Conservation (phyloP, 225 moss, liverwort and hornwort species). For the Takakia lepidozioides region DNA sequence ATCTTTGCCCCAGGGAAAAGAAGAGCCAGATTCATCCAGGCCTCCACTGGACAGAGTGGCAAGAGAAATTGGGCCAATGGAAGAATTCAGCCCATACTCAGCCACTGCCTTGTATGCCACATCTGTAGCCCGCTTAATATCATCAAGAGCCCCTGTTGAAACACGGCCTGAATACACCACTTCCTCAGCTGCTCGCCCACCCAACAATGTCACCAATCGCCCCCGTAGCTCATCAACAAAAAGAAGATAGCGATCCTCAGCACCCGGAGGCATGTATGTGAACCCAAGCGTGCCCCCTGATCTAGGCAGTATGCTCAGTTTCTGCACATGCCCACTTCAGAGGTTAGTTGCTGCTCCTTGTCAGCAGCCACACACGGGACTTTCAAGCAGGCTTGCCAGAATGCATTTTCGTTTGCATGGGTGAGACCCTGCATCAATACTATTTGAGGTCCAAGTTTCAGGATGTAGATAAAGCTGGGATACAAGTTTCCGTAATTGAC, state of each 20-base stretch:
- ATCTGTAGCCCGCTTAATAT: conserved; percentile 91
- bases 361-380: too few relatives aligned
- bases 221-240: conserved; percentile 90
- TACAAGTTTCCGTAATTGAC: too few relatives aligned
- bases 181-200: conserved; percentile 94
- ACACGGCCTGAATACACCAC: conserved; percentile 90
- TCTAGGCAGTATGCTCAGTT: conserved; percentile 87
- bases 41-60: conserved; percentile 84
- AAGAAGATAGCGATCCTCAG: conserved; percentile 84
- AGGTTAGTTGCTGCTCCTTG: too few relatives aligned
- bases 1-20: conserved; percentile 87
- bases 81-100: conserved; percentile 80
- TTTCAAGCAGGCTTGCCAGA: too few relatives aligned
- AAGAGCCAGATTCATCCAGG: conserved; percentile 77
- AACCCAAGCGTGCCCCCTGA: conserved; percentile 86
- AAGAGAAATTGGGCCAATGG: conserved; percentile 77
- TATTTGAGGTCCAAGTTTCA: too few relatives aligned
- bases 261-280: conserved; percentile 81
- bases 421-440: too few relatives aligned
- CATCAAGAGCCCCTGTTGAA: conserved; percentile 91
- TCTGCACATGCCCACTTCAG: conserved; percentile 62
- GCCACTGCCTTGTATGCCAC: conserved; percentile 94
- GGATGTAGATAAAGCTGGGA: too few relatives aligned
- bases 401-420: too few relatives aligned
- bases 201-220: conserved; percentile 78